Evolutionary conservation across 345 rosid species (phyloP), one percentile per base, ranked within the genome.

Genomic region (Hypericum perforatum): DNA sequence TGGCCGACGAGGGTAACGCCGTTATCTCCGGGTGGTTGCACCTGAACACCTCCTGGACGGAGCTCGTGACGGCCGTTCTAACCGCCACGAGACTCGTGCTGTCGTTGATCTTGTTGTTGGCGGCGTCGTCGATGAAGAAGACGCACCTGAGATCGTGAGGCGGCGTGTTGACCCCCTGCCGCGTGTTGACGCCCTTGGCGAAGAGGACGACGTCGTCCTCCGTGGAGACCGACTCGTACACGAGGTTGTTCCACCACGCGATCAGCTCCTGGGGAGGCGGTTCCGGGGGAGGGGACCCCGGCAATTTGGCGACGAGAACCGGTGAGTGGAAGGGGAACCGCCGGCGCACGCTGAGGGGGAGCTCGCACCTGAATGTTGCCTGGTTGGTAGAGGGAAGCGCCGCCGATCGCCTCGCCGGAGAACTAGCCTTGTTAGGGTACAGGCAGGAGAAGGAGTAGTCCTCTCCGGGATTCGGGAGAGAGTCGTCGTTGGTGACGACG

Each of bases 21-120:
- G 63, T 55, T 45, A 61, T 56, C 42, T 71, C 64, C 1, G 96
- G 98, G 12, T 70, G 87, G 0, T 37, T 8, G 45, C 98, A 91
- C 45, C 98, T 67, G 76, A 91, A 82, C 6, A 91, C 84, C 65
- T 86, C 96, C 68, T 91, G 98, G 0, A 53, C 70, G 10, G 95
- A 91, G 86, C 82, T 78, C 8, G 87, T 79, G 8, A 84, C 85
- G 59, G 74, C 51, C 16, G 95, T 86, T 66, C 22, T 79, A 6
- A 77, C 61, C 61, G 79, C 65, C 32, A 22, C 32, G 32, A 22
- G 32, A 22, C 4, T 22, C 32, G 2, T 22, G 32, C 32, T 22
- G 32, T 22, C 32, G 32, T 22, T 22, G 32, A 22, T 22, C 4
- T 4, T 22, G 32, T 22, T 22, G 50, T 43, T 42, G 3, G 66